Conservation (phyloP, 106 monocot genomes). For the Dioscorea zingiberensis region DNA sequence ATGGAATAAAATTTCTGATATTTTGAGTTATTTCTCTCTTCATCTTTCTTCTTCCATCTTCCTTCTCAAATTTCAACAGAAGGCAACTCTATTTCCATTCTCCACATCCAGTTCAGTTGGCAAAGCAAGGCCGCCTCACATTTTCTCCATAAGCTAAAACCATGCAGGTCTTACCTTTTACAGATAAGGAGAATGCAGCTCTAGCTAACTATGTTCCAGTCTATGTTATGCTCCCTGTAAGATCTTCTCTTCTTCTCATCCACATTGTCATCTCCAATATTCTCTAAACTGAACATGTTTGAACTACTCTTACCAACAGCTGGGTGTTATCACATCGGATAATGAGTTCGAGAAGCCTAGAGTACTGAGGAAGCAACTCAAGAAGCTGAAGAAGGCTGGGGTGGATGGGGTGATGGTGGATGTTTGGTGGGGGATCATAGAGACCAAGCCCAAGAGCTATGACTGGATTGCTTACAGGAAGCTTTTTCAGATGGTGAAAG, state of each 20-base stretch:
- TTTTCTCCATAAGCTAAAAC: slow-evolving; percentile 1
- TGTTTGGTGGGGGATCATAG: slow-evolving; percentile 53
- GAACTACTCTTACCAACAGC: slow-evolving; percentile 1
- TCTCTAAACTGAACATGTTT: not conserved
- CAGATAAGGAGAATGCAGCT: slow-evolving; percentile 9
- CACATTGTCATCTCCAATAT: not conserved
- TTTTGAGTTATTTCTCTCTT: too few species aligned
- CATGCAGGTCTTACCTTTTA: slow-evolving; percentile 13
- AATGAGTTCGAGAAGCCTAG: slow-evolving; percentile 29
- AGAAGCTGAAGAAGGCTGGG: slow-evolving; percentile 14
- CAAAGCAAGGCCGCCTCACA: not conserved
- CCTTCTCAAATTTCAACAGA: too few species aligned
- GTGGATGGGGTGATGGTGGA: slow-evolving; percentile 60
- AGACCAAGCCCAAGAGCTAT: slow-evolving; percentile 21
- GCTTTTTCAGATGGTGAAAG: slow-evolving; percentile 34
- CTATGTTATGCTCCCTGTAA: slow-evolving; percentile 54
- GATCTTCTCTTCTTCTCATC: not conserved
- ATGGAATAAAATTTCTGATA: too few species aligned
- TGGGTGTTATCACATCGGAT: slow-evolving; percentile 22
- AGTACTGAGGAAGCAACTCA: too few species aligned
- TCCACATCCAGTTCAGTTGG: not conserved
- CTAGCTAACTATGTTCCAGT: slow-evolving; percentile 44
- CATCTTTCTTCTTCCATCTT: too few species aligned
- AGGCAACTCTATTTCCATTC: not conserved
- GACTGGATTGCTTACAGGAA: slow-evolving; percentile 41